A percentile compares a stretch with the other conserved stretches of the same genome.
Conservation (phyloP, 768 basidiomycete species). For the Rossbeevera mucosa region DNA sequence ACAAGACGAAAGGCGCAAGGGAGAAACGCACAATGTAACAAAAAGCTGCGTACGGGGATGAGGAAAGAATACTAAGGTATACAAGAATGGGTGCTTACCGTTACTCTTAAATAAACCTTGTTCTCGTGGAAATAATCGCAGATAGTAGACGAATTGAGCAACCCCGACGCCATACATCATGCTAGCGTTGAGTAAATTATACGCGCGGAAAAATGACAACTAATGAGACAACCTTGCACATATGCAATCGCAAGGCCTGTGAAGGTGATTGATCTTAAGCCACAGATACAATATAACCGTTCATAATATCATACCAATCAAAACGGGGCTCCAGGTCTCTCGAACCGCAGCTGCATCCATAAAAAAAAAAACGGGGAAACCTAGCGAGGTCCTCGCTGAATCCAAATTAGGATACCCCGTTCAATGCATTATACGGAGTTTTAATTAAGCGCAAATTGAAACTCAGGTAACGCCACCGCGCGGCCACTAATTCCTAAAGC, state of each 20-base stretch:
- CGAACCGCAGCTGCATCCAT: conserved; percentile 4
- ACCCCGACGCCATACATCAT: background rate
- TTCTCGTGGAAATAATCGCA: conserved; percentile 19
- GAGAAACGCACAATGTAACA: conserved; percentile 8
- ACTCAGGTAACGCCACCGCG: too few species aligned
- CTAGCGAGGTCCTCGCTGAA: too few species aligned
- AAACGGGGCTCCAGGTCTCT: conserved; percentile 11
- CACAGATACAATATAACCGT: background rate
- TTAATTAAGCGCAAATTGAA: too few species aligned
- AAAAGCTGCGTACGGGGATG: conserved; percentile 2
- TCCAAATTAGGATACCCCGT: too few species aligned
- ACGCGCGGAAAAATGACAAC: background rate
- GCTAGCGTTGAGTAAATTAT: background rate
- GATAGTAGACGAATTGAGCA: conserved; percentile 7
- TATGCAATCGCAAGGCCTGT: conserved; percentile 13
- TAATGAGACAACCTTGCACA: conserved; percentile 8
- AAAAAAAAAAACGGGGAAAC: background rate
- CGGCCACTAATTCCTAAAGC: too few species aligned
- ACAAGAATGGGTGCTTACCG: conserved; percentile 11
- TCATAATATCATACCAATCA: conserved; percentile 10
- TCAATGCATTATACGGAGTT: too few species aligned
- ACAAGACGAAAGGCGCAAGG: too few species aligned
- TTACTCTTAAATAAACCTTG: conserved; percentile 2
- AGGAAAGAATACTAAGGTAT: background rate
- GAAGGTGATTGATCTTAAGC: conserved; percentile 9